Percentiles rank a stretch among this genome's conserved stretches.
Conservation (phyloP, 2,329 filamentous ascomycete genomes). For the Paramyrothecium roridum region DNA sequence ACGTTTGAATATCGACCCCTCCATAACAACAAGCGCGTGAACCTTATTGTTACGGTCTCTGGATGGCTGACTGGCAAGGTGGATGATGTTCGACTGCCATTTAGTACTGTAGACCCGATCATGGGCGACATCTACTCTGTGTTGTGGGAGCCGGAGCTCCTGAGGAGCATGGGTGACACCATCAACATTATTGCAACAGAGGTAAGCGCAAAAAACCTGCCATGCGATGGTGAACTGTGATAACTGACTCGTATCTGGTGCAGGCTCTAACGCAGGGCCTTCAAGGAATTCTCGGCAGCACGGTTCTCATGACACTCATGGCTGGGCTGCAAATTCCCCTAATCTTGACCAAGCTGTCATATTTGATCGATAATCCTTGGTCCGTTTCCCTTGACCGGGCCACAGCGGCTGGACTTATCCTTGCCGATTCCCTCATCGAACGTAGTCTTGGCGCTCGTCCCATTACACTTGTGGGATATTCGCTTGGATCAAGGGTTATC, state of each 20-base stretch:
- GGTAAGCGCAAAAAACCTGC: conserved; percentile 49
- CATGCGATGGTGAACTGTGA: conserved; percentile 3
- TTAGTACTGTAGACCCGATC: conserved; percentile 91
- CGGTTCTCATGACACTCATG: conserved; percentile 86
- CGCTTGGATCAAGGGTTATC: conserved; percentile 86
- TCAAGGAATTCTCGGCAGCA: conserved; percentile 90
- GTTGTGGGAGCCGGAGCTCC: conserved; percentile 97
- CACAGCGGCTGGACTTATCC: conserved; percentile 81
- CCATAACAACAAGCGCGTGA: conserved; percentile 97
- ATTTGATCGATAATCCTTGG: conserved; percentile 98
- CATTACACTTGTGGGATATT: conserved; percentile 92
- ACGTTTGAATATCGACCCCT: conserved; percentile 96
- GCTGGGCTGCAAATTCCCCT: conserved; percentile 89
- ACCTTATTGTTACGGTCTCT: conserved; percentile 90
- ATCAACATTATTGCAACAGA: conserved; percentile 98
- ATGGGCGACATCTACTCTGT: conserved; percentile 99
- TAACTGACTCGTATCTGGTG: neutral
- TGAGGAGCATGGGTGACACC: conserved; percentile 95
- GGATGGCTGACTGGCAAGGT: conserved; percentile 99
- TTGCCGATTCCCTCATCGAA: conserved; percentile 91
- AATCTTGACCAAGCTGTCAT: conserved; percentile 87
- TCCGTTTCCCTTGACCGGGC: conserved; percentile 92
- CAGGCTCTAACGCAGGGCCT: conserved; percentile 92
- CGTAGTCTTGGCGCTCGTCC: conserved; percentile 87
- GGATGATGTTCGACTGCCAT: conserved; percentile 92